A percentile compares a stretch with the other conserved stretches of the same genome.
phyloP scores from a whole-genome alignment of 2,329 filamentous ascomycete species.

The Trichophyton rubrum region DNA sequence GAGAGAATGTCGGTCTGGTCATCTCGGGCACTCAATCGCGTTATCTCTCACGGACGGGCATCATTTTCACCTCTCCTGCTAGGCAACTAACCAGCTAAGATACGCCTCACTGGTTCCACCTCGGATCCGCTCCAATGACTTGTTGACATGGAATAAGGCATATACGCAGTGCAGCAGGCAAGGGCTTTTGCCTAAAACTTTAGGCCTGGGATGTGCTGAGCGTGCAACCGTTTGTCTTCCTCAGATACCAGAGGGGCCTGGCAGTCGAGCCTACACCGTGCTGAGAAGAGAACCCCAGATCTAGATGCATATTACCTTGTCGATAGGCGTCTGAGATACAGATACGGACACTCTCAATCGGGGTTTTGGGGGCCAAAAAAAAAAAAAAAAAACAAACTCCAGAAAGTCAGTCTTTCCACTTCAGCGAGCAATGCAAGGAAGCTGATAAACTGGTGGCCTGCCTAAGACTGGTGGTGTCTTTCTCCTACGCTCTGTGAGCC shows the following conservation, averaged over 20 bases:
- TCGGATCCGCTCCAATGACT: neutral
- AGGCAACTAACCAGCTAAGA: neutral
- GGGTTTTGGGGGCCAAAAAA: neutral
- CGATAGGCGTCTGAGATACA: neutral
- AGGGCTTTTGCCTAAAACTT: neutral
- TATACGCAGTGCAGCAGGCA: conserved; percentile 1
- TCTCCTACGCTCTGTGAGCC: neutral
- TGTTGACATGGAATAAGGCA: conserved; percentile 1
- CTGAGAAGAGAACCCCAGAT: neutral
- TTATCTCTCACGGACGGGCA: neutral
- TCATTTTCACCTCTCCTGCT: neutral
- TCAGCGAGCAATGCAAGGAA: neutral
- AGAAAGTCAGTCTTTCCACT: neutral
- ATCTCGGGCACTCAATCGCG: neutral
- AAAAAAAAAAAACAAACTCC: neutral
- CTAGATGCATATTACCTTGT: neutral
- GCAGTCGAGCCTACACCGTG: neutral
- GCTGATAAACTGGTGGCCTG: neutral
- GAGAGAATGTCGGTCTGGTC: neutral
- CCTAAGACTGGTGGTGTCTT: neutral
- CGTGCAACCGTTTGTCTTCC: neutral
- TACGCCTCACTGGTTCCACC: neutral
- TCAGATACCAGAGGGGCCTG: neutral
- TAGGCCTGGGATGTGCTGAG: neutral
- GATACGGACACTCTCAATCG: neutral